Evolutionary conservation across 2,329 filamentous ascomycete species (phyloP), one percentile per base, ranked within the genome.

Genomic region (Hypoxylon rubiginosum): DNA sequence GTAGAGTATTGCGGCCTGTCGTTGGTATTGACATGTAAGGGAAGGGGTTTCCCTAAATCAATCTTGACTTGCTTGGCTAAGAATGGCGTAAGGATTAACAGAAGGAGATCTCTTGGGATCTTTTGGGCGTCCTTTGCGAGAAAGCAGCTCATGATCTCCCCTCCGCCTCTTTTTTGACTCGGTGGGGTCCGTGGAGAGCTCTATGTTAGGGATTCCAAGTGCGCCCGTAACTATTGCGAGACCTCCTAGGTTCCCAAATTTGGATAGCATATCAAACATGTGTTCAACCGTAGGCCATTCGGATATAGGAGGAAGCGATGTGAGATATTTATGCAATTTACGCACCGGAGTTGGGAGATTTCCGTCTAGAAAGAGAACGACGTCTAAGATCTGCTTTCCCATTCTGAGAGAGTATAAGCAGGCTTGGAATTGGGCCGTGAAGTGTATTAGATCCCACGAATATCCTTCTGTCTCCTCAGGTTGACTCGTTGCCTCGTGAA

Each of bases 341-440:
- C 39, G 64, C 28, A 69, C 50, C 3, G 63, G 30, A 11, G 51
- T 17, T 17, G 70, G 64, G 28, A 73, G 30, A 21, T 66, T 45
- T 30, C 48, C 56, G 19, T 11, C 21, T 39, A 73, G 61, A 43
- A 24, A 65, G 1, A 50, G 32, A n/a, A 62, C 62, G 19, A 71
- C 67, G n/a, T 71, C 79, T 2, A 85, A 67, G 3, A 88, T 74
- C 72, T 89, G 87, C 64, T 79, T 78, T 19, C 85, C 74, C 66
- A 88, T 85, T 46, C 88, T 83, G 1, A 91, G 73, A 0, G 89
- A 91, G 72, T 91, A 92, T 5, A 88, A 76, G 0, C 84, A 81
- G 4, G 86, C 86, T 58, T 90, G 86, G 0, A 88, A 76, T 67
- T 90, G 87, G 0, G 89, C 88, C 8, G 83, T 75, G 51, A 91